Evolutionary conservation across 2,329 filamentous ascomycete genomes (phyloP).

Genomic region (Monilinia vaccinii-corymbosi): DNA sequence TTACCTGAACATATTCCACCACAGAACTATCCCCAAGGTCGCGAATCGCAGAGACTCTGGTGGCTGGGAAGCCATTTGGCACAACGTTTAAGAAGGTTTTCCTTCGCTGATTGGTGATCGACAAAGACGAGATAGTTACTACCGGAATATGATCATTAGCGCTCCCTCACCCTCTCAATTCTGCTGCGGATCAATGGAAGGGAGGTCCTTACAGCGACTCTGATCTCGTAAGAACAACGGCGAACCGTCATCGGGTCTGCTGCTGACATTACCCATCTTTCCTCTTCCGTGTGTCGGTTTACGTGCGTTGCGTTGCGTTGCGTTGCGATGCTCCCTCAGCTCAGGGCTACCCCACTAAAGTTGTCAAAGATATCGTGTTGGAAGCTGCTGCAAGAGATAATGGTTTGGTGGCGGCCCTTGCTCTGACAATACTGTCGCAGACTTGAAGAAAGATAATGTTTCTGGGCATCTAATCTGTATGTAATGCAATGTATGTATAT

Average conservation of each 20-base stretch:
- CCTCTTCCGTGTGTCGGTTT: conserved; percentile 20
- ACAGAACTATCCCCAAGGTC: conserved; percentile 64
- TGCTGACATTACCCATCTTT: conserved; percentile 87
- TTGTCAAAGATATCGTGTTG: conserved; percentile 8
- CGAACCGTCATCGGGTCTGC: conserved; percentile 75
- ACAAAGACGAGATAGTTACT: conserved; percentile 84
- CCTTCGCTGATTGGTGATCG: conserved; percentile 70
- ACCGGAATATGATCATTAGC: conserved; percentile 17
- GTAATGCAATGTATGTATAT: conserved; percentile 9
- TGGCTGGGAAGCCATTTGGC: conserved; percentile 83
- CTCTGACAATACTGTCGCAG: conserved; percentile 21
- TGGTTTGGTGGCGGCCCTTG: not conserved
- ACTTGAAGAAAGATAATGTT: conserved; percentile 18
- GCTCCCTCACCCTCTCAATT: not conserved
- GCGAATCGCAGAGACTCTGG: conserved; percentile 63
- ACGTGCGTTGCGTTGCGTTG: not conserved
- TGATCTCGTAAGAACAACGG: conserved; percentile 83
- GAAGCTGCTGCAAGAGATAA: conserved; percentile 7
- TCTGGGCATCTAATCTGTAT: conserved; percentile 24
- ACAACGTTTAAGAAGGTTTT: conserved; percentile 67
- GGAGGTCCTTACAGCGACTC: conserved; percentile 68
- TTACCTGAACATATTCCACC: conserved; percentile 87
- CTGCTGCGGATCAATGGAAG: conserved; percentile 14
- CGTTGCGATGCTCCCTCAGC: not conserved
- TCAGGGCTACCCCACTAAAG: conserved; percentile 25